Conservation (phyloP, 495 filamentous ascomycete species). For the Hypoxylon rickii region DNA sequence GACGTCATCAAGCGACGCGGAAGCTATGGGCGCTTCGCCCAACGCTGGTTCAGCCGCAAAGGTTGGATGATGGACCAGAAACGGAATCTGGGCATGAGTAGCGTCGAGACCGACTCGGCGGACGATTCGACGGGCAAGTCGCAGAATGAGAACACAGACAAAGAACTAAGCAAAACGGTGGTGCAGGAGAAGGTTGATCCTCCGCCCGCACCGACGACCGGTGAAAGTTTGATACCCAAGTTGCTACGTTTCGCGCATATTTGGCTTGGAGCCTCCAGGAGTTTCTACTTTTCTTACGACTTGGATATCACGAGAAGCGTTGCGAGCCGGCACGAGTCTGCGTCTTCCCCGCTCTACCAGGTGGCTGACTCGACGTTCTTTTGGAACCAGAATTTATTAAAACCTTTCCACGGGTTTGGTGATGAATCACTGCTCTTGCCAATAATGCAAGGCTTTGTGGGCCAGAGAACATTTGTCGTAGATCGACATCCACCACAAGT, state of each 20-base stretch:
- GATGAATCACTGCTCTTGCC: conserved; percentile 74
- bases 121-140: conserved; percentile 12
- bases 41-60: conserved; percentile 84
- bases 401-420: conserved; percentile 72
- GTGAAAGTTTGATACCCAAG: conserved; percentile 72
- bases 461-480: conserved; percentile 78
- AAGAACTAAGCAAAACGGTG: conserved; percentile 39
- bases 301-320: conserved; percentile 79
- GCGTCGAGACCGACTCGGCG: conserved; percentile 15
- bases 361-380: conserved; percentile 83
- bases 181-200: conserved; percentile 37
- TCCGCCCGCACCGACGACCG: conserved; percentile 33
- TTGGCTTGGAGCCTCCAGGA: conserved; percentile 74
- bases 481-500: conserved; percentile 52
- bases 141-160: conserved; percentile 19
- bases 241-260: conserved; percentile 80
- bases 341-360: conserved; percentile 65
- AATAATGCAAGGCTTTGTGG: conserved; percentile 92
- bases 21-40: conserved; percentile 83
- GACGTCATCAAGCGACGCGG: conserved; percentile 81
- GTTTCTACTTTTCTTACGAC: conserved; percentile 94
- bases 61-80: conserved; percentile 70
- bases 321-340: conserved; percentile 49
- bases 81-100: conserved; percentile 61
- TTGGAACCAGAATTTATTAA: conserved; percentile 81